A percentile compares a stretch with the other conserved stretches of the same genome.
Evolutionary conservation across 169 alveolate genomes (phyloP).

Genomic region (Hammondia hammondi): DNA sequence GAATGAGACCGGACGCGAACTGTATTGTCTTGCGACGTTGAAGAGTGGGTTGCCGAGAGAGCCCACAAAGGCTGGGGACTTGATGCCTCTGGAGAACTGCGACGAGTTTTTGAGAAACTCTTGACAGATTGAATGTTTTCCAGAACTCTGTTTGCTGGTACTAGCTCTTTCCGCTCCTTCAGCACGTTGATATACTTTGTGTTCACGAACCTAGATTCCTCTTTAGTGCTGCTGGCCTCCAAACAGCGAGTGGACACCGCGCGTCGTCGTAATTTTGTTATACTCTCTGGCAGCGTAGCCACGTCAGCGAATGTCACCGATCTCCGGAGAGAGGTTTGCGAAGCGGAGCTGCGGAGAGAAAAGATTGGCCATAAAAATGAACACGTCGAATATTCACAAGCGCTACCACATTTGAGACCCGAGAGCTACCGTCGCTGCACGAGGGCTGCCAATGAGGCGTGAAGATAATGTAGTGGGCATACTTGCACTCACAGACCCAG

Average conservation of each 20-base stretch:
- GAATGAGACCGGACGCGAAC: neutral
- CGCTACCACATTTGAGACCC: no score
- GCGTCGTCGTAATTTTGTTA: neutral
- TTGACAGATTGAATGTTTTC: neutral
- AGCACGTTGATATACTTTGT: neutral
- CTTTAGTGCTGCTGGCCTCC: neutral
- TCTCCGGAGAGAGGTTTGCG: neutral
- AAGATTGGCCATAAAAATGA: no score
- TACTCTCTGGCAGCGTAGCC: neutral
- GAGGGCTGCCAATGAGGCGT: no score
- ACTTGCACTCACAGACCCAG: no score
- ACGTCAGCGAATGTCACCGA: slow-evolving; percentile 8
- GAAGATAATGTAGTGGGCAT: no score
- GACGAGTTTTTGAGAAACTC: neutral
- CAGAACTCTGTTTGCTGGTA: neutral
- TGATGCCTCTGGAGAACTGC: neutral
- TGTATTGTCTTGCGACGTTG: neutral
- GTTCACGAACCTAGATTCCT: neutral
- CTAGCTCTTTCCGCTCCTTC: neutral
- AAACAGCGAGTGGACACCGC: neutral
- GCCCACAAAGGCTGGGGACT: neutral
- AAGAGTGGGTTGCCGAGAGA: neutral
- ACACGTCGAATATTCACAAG: no score
- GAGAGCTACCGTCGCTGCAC: no score
- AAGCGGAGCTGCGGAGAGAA: no score